These are phyloP conservation scores for Rhododendron ovatum DNA, from an alignment of 148 eudicot genomes.

Conservation along the genomic window DNA sequence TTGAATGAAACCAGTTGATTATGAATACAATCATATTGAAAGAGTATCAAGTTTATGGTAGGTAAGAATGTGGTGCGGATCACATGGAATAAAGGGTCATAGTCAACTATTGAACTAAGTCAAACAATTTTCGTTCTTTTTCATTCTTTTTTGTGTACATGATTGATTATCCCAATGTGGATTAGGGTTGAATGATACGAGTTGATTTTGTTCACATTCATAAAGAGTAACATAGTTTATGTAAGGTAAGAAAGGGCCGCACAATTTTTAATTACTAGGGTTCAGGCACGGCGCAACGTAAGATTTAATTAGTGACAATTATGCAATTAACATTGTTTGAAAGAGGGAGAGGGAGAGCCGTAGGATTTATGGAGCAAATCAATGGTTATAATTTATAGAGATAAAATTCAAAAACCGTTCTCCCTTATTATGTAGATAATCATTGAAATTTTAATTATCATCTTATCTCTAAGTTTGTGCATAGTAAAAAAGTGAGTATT, in stretches of 20 bases:
- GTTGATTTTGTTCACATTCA: not conserved
- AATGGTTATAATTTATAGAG: too few species aligned
- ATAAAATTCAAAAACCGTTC: too few species aligned
- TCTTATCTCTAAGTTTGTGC: not conserved
- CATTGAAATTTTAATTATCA: not conserved
- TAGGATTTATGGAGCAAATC: too few species aligned
- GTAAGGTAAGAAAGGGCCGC: not conserved
- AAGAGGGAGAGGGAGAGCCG: too few species aligned
- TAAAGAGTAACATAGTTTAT: not conserved
- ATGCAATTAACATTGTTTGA: too few species aligned
- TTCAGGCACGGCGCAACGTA: too few species aligned
- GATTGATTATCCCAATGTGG: not conserved
- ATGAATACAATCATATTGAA: not conserved
- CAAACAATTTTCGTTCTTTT: not conserved
- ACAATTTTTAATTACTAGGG: not conserved
- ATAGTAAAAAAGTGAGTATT: not conserved
- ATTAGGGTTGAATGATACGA: not conserved
- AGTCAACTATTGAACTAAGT: not conserved
- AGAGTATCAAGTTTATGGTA: not conserved
- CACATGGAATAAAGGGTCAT: not conserved
- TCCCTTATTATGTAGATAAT: not conserved
- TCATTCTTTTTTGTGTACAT: not conserved
- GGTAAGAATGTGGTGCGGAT: not conserved
- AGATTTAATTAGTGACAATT: too few species aligned
- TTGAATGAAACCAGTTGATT: not conserved